These are phyloP conservation scores for Claviceps paspali DNA, from an alignment of 2,329 filamentous ascomycete genomes.

Conservation along the genomic window DNA sequence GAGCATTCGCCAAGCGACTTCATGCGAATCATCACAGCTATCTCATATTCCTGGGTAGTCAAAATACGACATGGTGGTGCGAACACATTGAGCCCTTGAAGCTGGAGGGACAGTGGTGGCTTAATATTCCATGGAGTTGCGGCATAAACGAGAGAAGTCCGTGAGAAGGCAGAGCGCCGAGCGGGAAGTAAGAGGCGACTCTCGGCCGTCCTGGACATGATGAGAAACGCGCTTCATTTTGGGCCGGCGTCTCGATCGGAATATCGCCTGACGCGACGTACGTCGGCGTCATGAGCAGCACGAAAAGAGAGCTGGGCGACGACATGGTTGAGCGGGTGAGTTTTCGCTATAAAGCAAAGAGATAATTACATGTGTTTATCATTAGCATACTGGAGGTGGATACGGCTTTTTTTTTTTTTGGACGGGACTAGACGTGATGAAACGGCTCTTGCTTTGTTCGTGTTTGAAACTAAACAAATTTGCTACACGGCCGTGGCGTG, in stretches of 20 bases:
- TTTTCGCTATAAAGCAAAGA: not conserved
- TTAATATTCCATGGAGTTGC: slow-evolving; percentile 13
- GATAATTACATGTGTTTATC: not conserved
- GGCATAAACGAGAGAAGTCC: slow-evolving; percentile 9
- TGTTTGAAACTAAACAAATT: not conserved
- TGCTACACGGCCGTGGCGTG: too few species aligned
- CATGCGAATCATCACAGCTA: slow-evolving; percentile 12
- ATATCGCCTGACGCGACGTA: too few species aligned
- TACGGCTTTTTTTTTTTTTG: not conserved
- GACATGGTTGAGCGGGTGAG: not conserved
- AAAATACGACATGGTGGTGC: slow-evolving; percentile 14
- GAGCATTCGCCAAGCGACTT: slow-evolving; percentile 10
- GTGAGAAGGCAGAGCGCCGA: not conserved
- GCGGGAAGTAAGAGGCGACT: not conserved
- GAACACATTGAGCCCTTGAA: slow-evolving; percentile 12
- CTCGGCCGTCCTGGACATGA: not conserved
- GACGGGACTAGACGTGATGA: not conserved
- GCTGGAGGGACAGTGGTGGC: slow-evolving; percentile 14
- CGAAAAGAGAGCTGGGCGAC: not conserved
- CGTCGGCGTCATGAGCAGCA: too few species aligned
- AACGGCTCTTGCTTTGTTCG: not conserved
- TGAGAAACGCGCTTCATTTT: not conserved
- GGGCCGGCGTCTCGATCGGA: not conserved
- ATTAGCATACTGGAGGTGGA: not conserved
- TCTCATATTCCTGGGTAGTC: slow-evolving; percentile 12